Evolutionary conservation across 192 early-diverging fungal species (phyloP).

Genomic region (Cladochytrium replicatum): DNA sequence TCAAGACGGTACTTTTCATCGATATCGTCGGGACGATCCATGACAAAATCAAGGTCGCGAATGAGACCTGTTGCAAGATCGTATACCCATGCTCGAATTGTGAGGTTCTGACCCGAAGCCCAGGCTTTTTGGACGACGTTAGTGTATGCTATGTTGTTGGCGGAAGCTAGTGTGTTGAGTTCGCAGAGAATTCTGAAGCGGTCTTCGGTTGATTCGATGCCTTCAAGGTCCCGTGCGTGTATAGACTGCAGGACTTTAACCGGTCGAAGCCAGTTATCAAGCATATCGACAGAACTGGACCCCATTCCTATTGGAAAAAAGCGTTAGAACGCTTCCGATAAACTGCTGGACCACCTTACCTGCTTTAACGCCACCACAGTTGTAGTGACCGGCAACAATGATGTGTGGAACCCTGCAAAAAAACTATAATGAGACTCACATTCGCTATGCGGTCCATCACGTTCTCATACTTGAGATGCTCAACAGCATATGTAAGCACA

Average conservation of each 20-base stretch:
- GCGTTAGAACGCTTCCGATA: conserved; percentile 6
- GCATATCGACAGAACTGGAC: conserved; percentile 53
- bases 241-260: conserved; percentile 75
- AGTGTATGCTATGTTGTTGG: conserved; percentile 59
- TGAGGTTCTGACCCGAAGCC: conserved; percentile 56
- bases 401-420: conserved; percentile 88
- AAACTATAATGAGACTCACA: too few relatives aligned
- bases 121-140: conserved; percentile 78
- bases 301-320: not conserved
- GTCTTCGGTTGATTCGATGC: conserved; percentile 11
- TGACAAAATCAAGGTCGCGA: conserved; percentile 6
- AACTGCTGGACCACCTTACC: conserved; percentile 22
- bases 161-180: conserved; percentile 68
- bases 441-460: too few relatives aligned
- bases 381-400: conserved; percentile 73
- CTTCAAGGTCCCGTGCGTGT: conserved; percentile 37
- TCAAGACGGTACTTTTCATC: too few relatives aligned
- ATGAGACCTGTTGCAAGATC: conserved; percentile 19
- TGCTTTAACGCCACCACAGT: conserved; percentile 33
- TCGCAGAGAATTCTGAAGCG: conserved; percentile 32
- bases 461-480: conserved; percentile 77
- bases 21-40: too few relatives aligned
- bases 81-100: conserved; percentile 38
- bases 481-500: conserved; percentile 89
- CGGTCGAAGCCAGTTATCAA: conserved; percentile 84